These are phyloP conservation scores for Naganishia sp. DNA, from an alignment of 1,284 basidiomycete genomes.

Conservation along the genomic window DNA sequence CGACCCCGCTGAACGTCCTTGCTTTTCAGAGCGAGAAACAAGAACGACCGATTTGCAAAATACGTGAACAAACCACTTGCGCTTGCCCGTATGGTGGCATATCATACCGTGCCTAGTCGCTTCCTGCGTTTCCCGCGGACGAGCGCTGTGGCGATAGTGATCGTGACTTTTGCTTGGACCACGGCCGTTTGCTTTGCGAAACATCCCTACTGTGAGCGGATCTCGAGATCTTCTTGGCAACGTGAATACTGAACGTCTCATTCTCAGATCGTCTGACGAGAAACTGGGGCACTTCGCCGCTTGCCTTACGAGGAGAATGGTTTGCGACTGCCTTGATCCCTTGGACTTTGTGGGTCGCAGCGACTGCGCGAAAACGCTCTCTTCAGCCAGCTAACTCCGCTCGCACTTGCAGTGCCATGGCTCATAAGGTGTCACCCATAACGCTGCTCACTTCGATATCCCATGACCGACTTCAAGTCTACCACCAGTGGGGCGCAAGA, in stretches of 20 bases:
- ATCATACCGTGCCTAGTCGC: constrained; percentile 19
- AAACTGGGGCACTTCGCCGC: constrained; percentile 26
- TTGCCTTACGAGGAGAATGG: constrained; percentile 24
- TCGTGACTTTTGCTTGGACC: constrained; percentile 9
- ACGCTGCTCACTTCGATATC: constrained; percentile 24
- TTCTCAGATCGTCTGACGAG: constrained; percentile 11
- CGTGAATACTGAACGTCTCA: neutral
- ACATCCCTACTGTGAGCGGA: constrained; percentile 21
- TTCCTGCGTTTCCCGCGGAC: constrained; percentile 23
- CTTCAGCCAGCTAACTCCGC: neutral
- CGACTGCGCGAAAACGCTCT: neutral
- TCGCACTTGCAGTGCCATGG: constrained; percentile 6
- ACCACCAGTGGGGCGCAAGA: constrained; percentile 27
- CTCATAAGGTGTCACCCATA: constrained; percentile 24
- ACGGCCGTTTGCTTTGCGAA: constrained; percentile 22
- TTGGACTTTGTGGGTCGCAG: constrained; percentile 25
- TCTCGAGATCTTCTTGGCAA: neutral
- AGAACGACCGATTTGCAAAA: constrained; percentile 13
- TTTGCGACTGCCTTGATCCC: constrained; percentile 27
- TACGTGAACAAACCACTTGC: constrained; percentile 22
- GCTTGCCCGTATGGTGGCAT: constrained; percentile 11
- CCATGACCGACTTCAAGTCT: constrained; percentile 26
- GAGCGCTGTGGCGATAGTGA: constrained; percentile 3
- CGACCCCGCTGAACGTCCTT: neutral
- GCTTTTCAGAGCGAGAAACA: constrained; percentile 11